A percentile compares a stretch with the other conserved stretches of the same genome.
phyloP scores from a whole-genome alignment of 1,139 yeast genomes.

The Suhomyces chickasaworum region DNA sequence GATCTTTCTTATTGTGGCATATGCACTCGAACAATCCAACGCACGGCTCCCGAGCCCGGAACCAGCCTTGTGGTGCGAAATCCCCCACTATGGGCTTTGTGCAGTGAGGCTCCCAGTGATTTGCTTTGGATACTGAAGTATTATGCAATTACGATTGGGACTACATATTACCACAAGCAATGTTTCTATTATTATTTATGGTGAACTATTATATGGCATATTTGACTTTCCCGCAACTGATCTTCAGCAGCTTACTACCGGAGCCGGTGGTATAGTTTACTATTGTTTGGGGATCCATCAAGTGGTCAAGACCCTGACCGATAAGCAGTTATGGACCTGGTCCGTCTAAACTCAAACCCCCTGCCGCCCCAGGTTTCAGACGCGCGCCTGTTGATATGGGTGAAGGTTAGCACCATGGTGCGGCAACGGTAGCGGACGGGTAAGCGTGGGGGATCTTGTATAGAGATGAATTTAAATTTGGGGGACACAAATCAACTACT shows the following conservation, averaged over 20 bases:
- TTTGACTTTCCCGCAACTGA: background rate
- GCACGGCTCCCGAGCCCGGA: constrained; percentile 1
- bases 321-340: background rate
- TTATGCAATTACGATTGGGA: constrained; percentile 11
- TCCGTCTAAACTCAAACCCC: too few relatives aligned
- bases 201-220: constrained; percentile 8
- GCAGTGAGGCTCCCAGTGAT: constrained; percentile 1
- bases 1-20: constrained; percentile 2
- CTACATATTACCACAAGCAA: background rate
- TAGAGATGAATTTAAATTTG: too few relatives aligned
- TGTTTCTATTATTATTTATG: constrained; percentile 9
- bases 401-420: too few relatives aligned
- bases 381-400: too few relatives aligned
- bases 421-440: too few relatives aligned
- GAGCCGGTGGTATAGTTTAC: background rate
- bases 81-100: constrained; percentile 1
- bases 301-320: background rate
- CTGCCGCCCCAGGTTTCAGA: too few relatives aligned
- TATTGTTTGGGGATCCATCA: background rate
- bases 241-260: background rate
- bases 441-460: too few relatives aligned
- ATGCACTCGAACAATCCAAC: background rate
- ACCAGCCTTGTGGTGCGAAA: background rate
- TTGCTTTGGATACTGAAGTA: constrained; percentile 7
- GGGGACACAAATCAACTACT: too few relatives aligned